phyloP scores from a whole-genome alignment of 768 basidiomycete species.

The Boletus rex-veris region DNA sequence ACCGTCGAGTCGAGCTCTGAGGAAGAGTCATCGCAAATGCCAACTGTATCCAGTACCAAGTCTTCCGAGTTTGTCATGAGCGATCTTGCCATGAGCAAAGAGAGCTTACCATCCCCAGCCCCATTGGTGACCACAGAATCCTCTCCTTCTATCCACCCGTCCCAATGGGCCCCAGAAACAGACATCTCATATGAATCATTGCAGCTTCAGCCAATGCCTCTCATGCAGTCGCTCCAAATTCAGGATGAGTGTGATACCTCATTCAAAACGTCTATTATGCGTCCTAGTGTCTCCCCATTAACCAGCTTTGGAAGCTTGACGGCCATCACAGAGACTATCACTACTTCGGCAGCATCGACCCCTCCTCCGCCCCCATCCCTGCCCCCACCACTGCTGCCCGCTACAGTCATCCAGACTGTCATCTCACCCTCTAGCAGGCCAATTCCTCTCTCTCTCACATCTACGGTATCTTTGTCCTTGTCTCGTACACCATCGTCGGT shows the following conservation, averaged over 20 bases:
- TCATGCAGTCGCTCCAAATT: too few relatives aligned
- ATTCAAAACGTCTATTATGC: too few relatives aligned
- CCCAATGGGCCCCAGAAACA: conserved; percentile 60
- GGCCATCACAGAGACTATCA: too few relatives aligned
- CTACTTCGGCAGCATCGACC: too few relatives aligned
- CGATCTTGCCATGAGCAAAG: conserved; percentile 28
- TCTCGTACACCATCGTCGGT: conserved; percentile 38
- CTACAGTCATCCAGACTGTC: conserved; percentile 21
- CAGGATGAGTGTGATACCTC: too few relatives aligned
- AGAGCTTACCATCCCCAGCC: conserved; percentile 30
- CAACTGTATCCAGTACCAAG: conserved; percentile 41
- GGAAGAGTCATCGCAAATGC: conserved; percentile 30
- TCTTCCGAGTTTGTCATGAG: conserved; percentile 34
- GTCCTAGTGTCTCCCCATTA: too few relatives aligned
- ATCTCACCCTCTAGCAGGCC: conserved; percentile 34
- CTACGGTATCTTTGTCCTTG: conserved; percentile 27
- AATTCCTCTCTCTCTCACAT: conserved; percentile 30
- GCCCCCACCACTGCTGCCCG: conserved; percentile 8
- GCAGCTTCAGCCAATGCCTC: conserved; percentile 67
- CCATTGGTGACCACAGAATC: conserved; percentile 37
- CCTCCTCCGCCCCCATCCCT: too few relatives aligned
- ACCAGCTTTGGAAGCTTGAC: too few relatives aligned
- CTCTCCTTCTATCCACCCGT: conserved; percentile 38
- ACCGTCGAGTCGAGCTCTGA: conserved; percentile 32
- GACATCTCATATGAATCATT: conserved; percentile 76